Evolutionary conservation across 257 asterid genomes (phyloP), one percentile per base, ranked within the genome.

Genomic region (Penstemon newberryi): DNA sequence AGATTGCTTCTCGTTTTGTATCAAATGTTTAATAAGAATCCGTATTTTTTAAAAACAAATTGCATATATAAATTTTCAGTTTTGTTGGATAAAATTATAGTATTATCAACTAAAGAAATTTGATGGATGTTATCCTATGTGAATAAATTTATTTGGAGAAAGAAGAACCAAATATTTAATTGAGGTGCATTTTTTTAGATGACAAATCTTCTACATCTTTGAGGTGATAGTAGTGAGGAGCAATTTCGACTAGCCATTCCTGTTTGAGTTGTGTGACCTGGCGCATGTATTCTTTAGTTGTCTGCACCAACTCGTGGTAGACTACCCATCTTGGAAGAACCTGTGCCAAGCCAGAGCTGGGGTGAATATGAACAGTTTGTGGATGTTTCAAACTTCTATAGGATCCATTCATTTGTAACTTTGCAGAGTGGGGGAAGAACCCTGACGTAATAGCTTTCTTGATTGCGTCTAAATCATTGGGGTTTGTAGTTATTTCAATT

Each of bases 281-380:
- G 49, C 96, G 87, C 96, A 91, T 91, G 72, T 89, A 91, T 78
- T 89, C 96, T 88, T 91, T 91, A 1, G 92, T 83, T 3, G 96
- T 92, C 82, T 89, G 75, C 52, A 92, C 95, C 76, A 92, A 74
- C 70, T 92, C 98, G 62, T 92, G 96, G 79, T 91, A 89, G 57
- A 91, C 69, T 15, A 84, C 92, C 96, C 95, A 91, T 74, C 96
- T 87, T 0, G 94, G 96, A 43, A 80, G 89, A 11, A 75, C 86
- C 91, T 85, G 87, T 47, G 95, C 80, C 73, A 89, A 84, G 72
- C 96, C 93, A 38, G 98, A 92, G 79, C 96, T 87, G 3, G 96
- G 98, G 70, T 92, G 96, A 65, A 89, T 80, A 67, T 89, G 85
- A 71, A 87, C 96, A 8, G 89, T 89, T 73, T 89, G 96, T 1